Evolutionary conservation across 768 basidiomycete species (phyloP).

Genomic region (Tricholoma matsutake): DNA sequence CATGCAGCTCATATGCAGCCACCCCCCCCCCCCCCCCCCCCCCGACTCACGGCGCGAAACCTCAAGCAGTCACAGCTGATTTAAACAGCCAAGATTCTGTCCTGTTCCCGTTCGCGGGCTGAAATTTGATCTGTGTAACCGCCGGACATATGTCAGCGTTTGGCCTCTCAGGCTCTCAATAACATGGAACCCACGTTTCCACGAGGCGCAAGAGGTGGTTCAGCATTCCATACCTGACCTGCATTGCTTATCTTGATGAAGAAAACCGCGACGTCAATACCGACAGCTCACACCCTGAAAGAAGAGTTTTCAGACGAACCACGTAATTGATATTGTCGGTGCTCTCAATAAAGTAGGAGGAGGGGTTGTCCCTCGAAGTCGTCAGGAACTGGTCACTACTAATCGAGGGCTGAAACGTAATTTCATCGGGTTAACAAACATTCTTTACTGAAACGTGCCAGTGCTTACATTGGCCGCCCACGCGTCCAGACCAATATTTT

Average conservation of each 20-base stretch:
- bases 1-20: no score
- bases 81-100: not conserved
- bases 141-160: no score
- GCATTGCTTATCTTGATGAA: not conserved
- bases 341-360: not conserved
- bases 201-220: not conserved
- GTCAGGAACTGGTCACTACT: not conserved
- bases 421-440: not conserved
- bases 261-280: not conserved
- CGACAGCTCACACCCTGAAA: no score
- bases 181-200: not conserved
- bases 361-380: not conserved
- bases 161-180: not conserved
- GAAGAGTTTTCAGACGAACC: not conserved
- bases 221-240: not conserved
- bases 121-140: not conserved
- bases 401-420: not conserved
- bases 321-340: not conserved
- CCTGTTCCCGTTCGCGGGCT: not conserved
- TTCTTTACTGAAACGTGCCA: not conserved
- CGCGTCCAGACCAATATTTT: not conserved
- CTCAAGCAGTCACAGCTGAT: not conserved
- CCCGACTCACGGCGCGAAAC: not conserved
- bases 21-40: no score
- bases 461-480: not conserved